These are phyloP conservation scores for Quercus tomentella DNA, from an alignment of 331 rosid species.

Conservation along the genomic window DNA sequence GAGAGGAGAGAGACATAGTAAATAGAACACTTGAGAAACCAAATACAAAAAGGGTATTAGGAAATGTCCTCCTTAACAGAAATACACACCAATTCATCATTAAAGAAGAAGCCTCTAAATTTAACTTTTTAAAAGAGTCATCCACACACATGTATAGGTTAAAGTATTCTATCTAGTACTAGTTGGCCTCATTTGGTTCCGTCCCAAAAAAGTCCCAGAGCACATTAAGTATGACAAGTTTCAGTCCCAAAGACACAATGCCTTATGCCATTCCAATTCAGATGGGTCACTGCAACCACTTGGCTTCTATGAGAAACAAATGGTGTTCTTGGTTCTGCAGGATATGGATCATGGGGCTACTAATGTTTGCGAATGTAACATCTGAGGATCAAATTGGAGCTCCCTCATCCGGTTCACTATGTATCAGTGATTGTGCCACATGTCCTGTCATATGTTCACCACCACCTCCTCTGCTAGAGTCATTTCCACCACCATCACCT, in stretches of 20 bases:
- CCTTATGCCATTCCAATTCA: constrained; percentile 15
- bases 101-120: constrained; percentile 46
- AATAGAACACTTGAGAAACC: not conserved
- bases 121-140: constrained; percentile 21
- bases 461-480: constrained; percentile 28
- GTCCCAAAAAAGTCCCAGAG: constrained; percentile 13
- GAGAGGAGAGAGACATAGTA: too few species aligned
- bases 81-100: constrained; percentile 20
- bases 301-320: constrained; percentile 11
- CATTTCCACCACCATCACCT: not conserved
- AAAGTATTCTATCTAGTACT: not conserved
- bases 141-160: constrained; percentile 6
- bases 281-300: constrained; percentile 21
- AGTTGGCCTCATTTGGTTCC: constrained; percentile 1
- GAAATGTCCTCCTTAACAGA: constrained; percentile 33
- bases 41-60: not conserved
- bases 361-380: constrained; percentile 19
- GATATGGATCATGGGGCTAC: constrained; percentile 29
- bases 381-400: constrained; percentile 31
- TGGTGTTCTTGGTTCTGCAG: constrained; percentile 24
- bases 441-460: constrained; percentile 78
- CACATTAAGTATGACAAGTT: constrained; percentile 7
- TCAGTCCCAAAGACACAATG: not conserved
- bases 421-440: constrained; percentile 74
- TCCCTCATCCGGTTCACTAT: constrained; percentile 36